Evolutionary conservation across 495 filamentous ascomycete species (phyloP).

Genomic region (Tuber aestivum): DNA sequence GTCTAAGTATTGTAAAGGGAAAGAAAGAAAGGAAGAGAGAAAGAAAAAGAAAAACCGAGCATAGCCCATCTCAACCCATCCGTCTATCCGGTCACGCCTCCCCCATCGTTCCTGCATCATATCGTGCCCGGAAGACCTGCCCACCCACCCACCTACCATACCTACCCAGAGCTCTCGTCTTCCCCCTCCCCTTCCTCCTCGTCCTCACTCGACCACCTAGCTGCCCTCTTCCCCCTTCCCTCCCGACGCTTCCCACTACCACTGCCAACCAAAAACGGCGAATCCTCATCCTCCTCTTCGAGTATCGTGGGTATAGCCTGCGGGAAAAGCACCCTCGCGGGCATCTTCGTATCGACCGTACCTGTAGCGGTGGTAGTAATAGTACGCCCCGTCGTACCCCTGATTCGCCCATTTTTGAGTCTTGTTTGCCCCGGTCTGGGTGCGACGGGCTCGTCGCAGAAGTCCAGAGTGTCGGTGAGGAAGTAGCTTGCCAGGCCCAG

Average conservation of each 20-base stretch:
- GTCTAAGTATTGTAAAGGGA: no score
- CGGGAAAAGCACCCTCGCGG: constrained; percentile 9
- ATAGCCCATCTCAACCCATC: neutral
- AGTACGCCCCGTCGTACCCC: neutral
- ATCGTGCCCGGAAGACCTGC: neutral
- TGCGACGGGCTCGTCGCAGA: constrained; percentile 5
- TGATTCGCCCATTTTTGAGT: neutral
- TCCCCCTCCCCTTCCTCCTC: neutral
- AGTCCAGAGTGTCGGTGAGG: constrained; percentile 12
- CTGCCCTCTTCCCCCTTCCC: constrained; percentile 5
- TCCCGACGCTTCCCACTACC: constrained; percentile 1
- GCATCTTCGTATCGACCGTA: constrained; percentile 4
- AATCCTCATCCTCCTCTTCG: constrained; percentile 35
- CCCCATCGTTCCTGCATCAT: neutral
- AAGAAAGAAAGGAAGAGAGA: neutral
- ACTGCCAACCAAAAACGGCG: constrained; percentile 13
- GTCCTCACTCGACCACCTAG: neutral
- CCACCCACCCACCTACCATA: neutral
- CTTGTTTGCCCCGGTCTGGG: neutral
- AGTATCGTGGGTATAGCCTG: constrained; percentile 30
- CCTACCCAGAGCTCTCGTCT: neutral
- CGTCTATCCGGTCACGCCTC: constrained; percentile 1
- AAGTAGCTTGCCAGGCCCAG: constrained; percentile 22
- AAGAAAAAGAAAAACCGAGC: neutral
- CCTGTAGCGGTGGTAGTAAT: constrained; percentile 5